Evolutionary conservation across 2,329 filamentous ascomycete genomes (phyloP), one percentile per base, ranked within the genome.

Genomic region (Neopestalotiopsis clavispora): DNA sequence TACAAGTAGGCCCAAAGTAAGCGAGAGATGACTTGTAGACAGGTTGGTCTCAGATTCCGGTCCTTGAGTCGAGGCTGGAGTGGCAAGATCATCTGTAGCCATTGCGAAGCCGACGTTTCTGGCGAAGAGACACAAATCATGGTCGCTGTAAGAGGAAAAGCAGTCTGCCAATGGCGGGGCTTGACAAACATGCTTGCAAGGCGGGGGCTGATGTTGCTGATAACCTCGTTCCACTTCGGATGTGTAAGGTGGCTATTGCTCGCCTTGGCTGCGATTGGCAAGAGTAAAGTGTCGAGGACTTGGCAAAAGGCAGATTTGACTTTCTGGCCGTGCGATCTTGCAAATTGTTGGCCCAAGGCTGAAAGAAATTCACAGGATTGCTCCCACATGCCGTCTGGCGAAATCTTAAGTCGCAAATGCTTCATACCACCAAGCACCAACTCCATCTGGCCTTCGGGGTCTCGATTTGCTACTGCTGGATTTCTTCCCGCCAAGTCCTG

Each of bases 241-340:
- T 92, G 87, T 67, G 91, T 91, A 70, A 98, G 87, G 76, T 98
- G 93, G 63, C 87, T 90, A 74, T 88, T 89, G 68, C 86, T 91
- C 4, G 94, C 92, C 71, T 90, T 93, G 4, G 93, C 93, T 14
- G 95, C 95, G 65, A 99, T 91, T 1, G 95, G 94, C 14, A 98
- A 87, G 30, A 99, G 83, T 34, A 99, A 85, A 73, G 93, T 92
- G 75, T 97, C 94, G 66, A 99, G 88, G 28, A 97, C 91, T 75
- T 97, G 93, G 78, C 96, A 98, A 77, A 98, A 99, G 0, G 95
- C 94, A 74, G 95, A 92, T 80, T 99, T 99, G 76, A 98, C 91
- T 70, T 90, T 91, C 72, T 94, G 93, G 0, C 96, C 96, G 75
- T 98, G 95, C 4, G 94, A 93, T 74, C 90, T 91, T 67, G 90